phyloP scores from a whole-genome alignment of 352 stramenopile species.

The Pythium insidiosum region DNA sequence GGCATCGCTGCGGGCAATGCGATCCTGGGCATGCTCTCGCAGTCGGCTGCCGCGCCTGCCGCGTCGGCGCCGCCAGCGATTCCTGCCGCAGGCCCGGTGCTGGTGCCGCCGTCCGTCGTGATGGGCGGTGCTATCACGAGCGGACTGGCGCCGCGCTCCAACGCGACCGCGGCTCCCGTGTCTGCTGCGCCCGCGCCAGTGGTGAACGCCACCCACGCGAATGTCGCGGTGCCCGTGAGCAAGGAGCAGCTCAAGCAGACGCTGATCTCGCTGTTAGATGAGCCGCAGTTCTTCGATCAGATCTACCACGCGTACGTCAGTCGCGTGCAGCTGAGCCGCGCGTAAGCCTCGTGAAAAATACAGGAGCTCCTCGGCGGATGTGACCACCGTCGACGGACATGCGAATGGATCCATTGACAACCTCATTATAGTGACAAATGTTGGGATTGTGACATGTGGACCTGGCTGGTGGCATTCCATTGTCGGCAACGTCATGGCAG shows the following conservation, averaged over 20 bases:
- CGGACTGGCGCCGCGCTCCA: not conserved
- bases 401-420: too few species aligned
- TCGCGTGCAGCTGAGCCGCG: slow-evolving; percentile 27
- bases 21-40: slow-evolving; percentile 79
- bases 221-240: slow-evolving; percentile 27
- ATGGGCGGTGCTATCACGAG: too few species aligned
- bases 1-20: slow-evolving; percentile 73
- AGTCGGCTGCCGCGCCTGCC: slow-evolving; percentile 3
- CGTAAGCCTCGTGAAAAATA: not conserved
- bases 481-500: not conserved
- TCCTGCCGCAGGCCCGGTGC: slow-evolving; percentile 1
- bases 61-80: too few species aligned
- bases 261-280: slow-evolving; percentile 69
- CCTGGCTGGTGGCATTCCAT: too few species aligned
- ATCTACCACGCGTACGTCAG: slow-evolving; percentile 82
- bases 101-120: slow-evolving; percentile 6
- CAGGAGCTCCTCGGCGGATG: too few species aligned
- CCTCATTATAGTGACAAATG: too few species aligned
- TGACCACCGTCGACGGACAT: too few species aligned
- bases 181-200: slow-evolving; percentile 4
- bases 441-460: not conserved
- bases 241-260: slow-evolving; percentile 86
- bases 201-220: not conserved
- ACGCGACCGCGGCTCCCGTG: too few species aligned
- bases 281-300: slow-evolving; percentile 82